phyloP scores from a whole-genome alignment of 2,329 filamentous ascomycete species.

The Fusarium annulatum region DNA sequence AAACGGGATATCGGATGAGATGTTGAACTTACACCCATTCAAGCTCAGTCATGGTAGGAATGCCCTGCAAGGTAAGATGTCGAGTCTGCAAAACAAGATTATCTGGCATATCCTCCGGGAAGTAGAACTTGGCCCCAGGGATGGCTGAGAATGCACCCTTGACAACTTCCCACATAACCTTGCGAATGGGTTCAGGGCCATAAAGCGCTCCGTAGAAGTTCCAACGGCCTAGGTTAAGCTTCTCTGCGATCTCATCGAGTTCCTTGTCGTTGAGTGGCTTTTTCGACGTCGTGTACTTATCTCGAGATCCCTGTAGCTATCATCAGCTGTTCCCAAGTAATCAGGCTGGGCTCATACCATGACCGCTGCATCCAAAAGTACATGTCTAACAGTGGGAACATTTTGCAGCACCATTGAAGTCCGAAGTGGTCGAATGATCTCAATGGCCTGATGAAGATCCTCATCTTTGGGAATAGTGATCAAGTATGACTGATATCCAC shows the following conservation, averaged over 20 bases:
- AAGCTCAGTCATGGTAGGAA: slow-evolving; percentile 32
- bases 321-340: background rate
- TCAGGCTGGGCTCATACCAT: background rate
- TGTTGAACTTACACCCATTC: slow-evolving; percentile 33
- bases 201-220: slow-evolving; percentile 41
- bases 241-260: slow-evolving; percentile 28
- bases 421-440: slow-evolving; percentile 35
- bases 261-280: slow-evolving; percentile 18
- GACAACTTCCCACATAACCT: slow-evolving; percentile 31
- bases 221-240: slow-evolving; percentile 36
- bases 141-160: slow-evolving; percentile 31
- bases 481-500: slow-evolving; percentile 32
- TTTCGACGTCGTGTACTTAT: slow-evolving; percentile 18
- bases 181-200: slow-evolving; percentile 30
- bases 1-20: fast-evolving
- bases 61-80: slow-evolving; percentile 27
- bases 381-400: slow-evolving; percentile 32
- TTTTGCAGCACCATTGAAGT: slow-evolving; percentile 39
- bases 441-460: slow-evolving; percentile 35
- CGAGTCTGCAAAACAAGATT: slow-evolving; percentile 32
- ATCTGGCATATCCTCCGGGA: slow-evolving; percentile 34
- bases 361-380: slow-evolving; percentile 37
- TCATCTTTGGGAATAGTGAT: slow-evolving; percentile 37
- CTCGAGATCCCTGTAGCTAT: background rate
- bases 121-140: slow-evolving; percentile 36